These are phyloP conservation scores for Argentina anserina DNA, from an alignment of 306 rosid genomes.

Conservation along the genomic window DNA sequence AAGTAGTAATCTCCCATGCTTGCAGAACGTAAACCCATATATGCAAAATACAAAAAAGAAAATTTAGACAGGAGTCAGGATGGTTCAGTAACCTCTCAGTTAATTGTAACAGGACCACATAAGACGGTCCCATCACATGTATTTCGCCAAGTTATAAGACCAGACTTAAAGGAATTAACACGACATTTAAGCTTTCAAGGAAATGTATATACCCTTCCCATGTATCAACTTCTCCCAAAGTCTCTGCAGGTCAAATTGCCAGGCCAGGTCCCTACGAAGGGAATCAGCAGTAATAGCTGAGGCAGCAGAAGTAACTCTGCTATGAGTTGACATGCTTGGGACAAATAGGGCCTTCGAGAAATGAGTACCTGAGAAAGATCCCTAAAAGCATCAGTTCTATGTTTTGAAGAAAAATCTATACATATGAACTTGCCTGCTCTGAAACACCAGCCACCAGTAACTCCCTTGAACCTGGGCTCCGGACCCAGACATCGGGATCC, in stretches of 20 bases:
- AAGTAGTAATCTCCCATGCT: not conserved
- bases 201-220: conserved; percentile 45
- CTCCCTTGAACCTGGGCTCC: not conserved
- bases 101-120: not conserved
- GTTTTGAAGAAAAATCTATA: conserved; percentile 9
- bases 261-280: conserved; percentile 48
- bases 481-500: not conserved
- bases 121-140: not conserved
- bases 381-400: conserved; percentile 17
- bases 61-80: not conserved
- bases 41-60: not conserved
- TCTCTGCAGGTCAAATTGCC: conserved; percentile 64
- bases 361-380: conserved; percentile 44
- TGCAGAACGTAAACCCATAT: not conserved
- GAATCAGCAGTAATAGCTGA: conserved; percentile 43
- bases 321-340: conserved; percentile 64
- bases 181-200: conserved; percentile 5
- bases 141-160: not conserved
- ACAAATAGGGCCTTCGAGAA: conserved; percentile 71
- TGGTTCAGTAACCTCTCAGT: not conserved
- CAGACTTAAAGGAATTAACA: not conserved
- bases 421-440: not conserved
- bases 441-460: not conserved
- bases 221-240: conserved; percentile 68
- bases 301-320: conserved; percentile 56